Evolutionary conservation across 1,139 yeast genomes (phyloP), one percentile per base, ranked within the genome.

Genomic region (Scheffersomyces titani): DNA sequence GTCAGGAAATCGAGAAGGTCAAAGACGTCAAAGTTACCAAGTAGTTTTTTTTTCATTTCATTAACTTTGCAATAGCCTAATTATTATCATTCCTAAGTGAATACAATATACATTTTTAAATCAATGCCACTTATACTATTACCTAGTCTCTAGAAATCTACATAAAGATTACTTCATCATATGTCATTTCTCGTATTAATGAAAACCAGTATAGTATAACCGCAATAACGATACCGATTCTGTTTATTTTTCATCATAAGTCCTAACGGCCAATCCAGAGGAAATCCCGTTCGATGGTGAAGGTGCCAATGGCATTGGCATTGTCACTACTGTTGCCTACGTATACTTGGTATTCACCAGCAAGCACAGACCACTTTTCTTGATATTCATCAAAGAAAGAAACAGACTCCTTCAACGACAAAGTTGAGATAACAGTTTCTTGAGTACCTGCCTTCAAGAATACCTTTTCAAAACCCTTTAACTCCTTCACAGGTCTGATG

Each of bases 401-500:
- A 9, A 55, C 52, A 5, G 61, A 59, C 49, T 60, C 63, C 51
- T 59, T 60, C 51, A 59, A 52, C 6, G 57, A 55, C 30, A 59
- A 52, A 6, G 48, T 61, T 56, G 24, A 9, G 13, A 44, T 51
- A 40, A 21, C 51, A 44, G 49, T 46, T n/a, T 46, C 49, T 18
- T 46, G 20, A 22, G 49, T 19, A 18, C 49, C 49, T 6, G 24
- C 24, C 49, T 46, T 46, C 49, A 46, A 46, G 49, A 46, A 46
- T 46, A 46, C 20, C 19, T 85, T 85, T 50, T 71, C 78, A 64
- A 82, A 85, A 50, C 81, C 87, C 67, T 81, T 84, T 65, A 85
- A 76, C 64, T 86, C 89, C 68, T 85, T 85, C 20, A 75, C 66
- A 18, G 89, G 88, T 63, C 89, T 78, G 49, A 72, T 73, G 53